phyloP scores from a whole-genome alignment of 768 basidiomycete genomes.

The Lactarius sanguifluus region DNA sequence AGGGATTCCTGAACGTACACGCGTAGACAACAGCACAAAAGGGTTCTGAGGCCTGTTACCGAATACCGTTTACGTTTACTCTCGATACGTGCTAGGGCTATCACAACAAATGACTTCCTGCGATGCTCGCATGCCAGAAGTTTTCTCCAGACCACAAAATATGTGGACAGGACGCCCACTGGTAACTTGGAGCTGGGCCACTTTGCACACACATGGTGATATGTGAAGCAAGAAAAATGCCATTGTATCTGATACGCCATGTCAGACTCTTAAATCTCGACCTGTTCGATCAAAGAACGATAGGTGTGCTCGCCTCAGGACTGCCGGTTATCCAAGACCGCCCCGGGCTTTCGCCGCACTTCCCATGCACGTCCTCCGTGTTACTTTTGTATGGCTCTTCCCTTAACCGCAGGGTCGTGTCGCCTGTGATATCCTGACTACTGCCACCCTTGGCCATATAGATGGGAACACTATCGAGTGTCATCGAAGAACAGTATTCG shows the following conservation, averaged over 20 bases:
- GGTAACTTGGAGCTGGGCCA: not conserved
- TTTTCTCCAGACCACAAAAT: not conserved
- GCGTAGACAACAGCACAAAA: not conserved
- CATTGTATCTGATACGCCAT: not conserved
- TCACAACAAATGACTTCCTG: not conserved
- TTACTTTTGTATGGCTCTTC: not conserved
- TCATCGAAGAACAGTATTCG: not conserved
- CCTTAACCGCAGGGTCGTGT: not conserved
- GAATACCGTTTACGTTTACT: not conserved
- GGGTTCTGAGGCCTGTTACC: not conserved
- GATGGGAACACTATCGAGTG: not conserved
- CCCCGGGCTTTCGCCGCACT: not conserved
- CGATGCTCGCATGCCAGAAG: not conserved
- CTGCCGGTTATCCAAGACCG: not conserved
- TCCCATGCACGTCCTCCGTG: not conserved
- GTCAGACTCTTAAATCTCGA: not conserved
- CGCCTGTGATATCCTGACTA: not conserved
- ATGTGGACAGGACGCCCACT: not conserved
- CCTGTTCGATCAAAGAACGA: not conserved
- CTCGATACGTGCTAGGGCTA: not conserved
- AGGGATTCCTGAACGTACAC: not conserved
- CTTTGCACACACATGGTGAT: not conserved
- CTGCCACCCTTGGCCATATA: not conserved
- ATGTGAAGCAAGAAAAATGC: not conserved
- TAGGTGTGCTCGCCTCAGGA: not conserved